These are phyloP conservation scores for Seiridium unicorne DNA, from an alignment of 2,329 filamentous ascomycete species.

Conservation along the genomic window DNA sequence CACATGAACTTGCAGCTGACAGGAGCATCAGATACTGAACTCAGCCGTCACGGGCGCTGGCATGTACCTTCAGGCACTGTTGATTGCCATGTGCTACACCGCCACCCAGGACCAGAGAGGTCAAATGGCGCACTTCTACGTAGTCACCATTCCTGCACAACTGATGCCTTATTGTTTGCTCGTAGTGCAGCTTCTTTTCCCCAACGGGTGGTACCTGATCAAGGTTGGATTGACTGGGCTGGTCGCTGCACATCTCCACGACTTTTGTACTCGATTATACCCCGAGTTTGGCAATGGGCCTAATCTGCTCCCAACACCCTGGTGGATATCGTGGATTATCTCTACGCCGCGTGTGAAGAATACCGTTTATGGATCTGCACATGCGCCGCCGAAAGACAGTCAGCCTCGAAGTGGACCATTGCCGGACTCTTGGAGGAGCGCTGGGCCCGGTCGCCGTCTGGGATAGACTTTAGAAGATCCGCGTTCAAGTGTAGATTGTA, in stretches of 20 bases:
- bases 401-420: constrained; percentile 46
- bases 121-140: constrained; percentile 72
- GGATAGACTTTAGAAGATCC: constrained; percentile 36
- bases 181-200: constrained; percentile 67
- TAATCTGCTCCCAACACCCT: constrained; percentile 74
- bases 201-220: constrained; percentile 51
- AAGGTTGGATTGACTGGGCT: constrained; percentile 73
- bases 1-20: constrained; percentile 19
- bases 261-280: constrained; percentile 86
- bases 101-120: constrained; percentile 83
- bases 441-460: constrained; percentile 62
- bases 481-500: background rate
- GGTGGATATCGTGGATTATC: constrained; percentile 68
- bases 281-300: constrained; percentile 83
- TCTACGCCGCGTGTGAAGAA: constrained; percentile 44
- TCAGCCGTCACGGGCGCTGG: constrained; percentile 48
- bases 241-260: constrained; percentile 82
- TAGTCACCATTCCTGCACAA: constrained; percentile 81
- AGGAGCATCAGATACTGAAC: constrained; percentile 44
- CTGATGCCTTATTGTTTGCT: constrained; percentile 81
- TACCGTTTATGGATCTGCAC: constrained; percentile 64
- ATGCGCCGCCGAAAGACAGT: constrained; percentile 30
- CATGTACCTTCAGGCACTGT: constrained; percentile 63
- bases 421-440: constrained; percentile 62
- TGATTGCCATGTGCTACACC: constrained; percentile 80